Base-by-base conservation (phyloP, 805 yeast species). In the Teunomyces lycoperdinae region DNA sequence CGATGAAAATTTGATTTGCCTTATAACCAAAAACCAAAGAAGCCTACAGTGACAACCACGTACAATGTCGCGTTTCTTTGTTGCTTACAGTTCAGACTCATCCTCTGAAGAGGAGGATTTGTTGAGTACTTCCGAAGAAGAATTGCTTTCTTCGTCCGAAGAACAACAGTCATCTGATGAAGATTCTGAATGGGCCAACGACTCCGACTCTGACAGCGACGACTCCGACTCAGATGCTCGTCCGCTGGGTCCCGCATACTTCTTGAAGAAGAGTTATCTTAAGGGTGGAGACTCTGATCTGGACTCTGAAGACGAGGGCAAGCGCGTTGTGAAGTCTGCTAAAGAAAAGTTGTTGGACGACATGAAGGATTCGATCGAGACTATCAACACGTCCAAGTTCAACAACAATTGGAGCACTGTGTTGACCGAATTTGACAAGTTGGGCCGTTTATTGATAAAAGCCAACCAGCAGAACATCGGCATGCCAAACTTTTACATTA, bases 261-360 rank as follows among this genome's bases (percentile, higher is more conserved):
- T 80, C 63, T 70, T 80, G 57, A 80, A 80, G 64, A 75, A 71
- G 51, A 67, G 71, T 47, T 76, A 74, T 56, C 59, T 73, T 50
- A 78, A 78, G 57, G 75, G 68, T 50, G 63, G 57, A 43, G 74
- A 66, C 53, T 61, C 70, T 29, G 81, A 74, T 54, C 61, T 71
- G 46, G 81, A 77, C 47, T 63, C 66, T 46, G 88, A 81, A 49
- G 86, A 80, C 50, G 92, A 85, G 49, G 87, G 84, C 61, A 85
- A 83, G 65, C 87, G 85, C 57, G 89, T 90, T 36, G 96, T 92
- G 57, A 91, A 89, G 73, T 84, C 94, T 49, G 96, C 97, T 46
- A 89, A 86, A 71, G 98, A 91, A 55, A 94, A 92, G 74, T 77
- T 90, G 51, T 67, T 90, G 58, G 97, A 90, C 63, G 99, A 94